Conservation (phyloP, 1,284 basidiomycete species). For the Boletus sp. region DNA sequence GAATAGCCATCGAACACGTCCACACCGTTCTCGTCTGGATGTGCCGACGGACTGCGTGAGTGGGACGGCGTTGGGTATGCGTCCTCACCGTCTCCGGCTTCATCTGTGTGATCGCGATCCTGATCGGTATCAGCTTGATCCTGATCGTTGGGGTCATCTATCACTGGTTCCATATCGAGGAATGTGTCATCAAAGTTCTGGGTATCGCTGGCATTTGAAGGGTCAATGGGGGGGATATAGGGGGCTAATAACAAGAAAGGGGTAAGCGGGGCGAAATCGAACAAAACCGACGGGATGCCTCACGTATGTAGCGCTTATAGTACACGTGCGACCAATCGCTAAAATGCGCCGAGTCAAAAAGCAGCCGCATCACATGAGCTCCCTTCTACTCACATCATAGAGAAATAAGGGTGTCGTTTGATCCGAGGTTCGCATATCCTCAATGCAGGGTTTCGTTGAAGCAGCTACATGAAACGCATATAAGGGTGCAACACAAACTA, state of each 20-base stretch:
- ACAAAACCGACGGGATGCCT: slow-evolving; percentile 33
- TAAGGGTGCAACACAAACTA: slow-evolving; percentile 19
- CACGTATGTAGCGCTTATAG: slow-evolving; percentile 92
- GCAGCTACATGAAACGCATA: slow-evolving; percentile 54
- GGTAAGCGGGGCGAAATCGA: slow-evolving; percentile 20
- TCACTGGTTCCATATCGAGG: slow-evolving; percentile 90
- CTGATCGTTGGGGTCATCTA: slow-evolving; percentile 70
- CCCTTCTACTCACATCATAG: slow-evolving; percentile 79
- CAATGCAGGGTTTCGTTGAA: slow-evolving; percentile 90
- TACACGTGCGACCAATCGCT: slow-evolving; percentile 94
- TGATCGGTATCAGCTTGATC: slow-evolving; percentile 68
- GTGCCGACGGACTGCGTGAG: slow-evolving; percentile 70
- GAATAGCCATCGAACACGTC: slow-evolving; percentile 90
- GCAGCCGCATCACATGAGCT: slow-evolving; percentile 6
- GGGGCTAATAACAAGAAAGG: slow-evolving; percentile 62
- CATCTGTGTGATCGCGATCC: slow-evolving; percentile 64
- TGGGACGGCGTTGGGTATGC: slow-evolving; percentile 71
- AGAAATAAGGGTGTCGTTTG: slow-evolving; percentile 95
- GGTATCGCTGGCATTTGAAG: slow-evolving; percentile 91
- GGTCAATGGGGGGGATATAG: slow-evolving; percentile 95
- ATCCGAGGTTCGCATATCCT: slow-evolving; percentile 92
- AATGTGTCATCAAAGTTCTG: slow-evolving; percentile 98
- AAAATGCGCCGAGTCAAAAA: slow-evolving; percentile 29
- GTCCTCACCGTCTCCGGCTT: slow-evolving; percentile 74
- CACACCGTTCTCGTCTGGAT: slow-evolving; percentile 50